Percentiles rank a stretch among this genome's conserved stretches.
phyloP scores from a whole-genome alignment of 352 stramenopile genomes.

The Globisporangium camurandrum region DNA sequence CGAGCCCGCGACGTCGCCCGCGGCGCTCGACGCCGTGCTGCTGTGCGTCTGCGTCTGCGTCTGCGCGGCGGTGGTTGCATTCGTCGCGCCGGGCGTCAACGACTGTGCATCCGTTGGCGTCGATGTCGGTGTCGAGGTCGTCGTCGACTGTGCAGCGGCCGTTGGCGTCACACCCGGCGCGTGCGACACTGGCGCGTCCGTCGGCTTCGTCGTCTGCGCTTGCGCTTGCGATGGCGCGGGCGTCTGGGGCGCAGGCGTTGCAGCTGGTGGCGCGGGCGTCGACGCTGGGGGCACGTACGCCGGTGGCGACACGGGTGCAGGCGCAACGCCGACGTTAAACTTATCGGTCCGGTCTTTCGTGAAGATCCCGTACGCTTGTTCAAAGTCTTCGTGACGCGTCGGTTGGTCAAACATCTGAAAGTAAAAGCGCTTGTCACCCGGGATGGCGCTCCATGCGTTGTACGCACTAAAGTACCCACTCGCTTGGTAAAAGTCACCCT shows the following conservation, averaged over 20 bases:
- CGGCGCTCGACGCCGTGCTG: slow-evolving; percentile 27
- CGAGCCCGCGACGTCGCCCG: slow-evolving; percentile 30
- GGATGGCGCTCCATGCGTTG: slow-evolving; percentile 46
- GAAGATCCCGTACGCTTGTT: slow-evolving; percentile 50
- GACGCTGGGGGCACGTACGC: not conserved
- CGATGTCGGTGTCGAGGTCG: slow-evolving; percentile 10
- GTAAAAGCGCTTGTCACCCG: slow-evolving; percentile 53
- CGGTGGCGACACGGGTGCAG: not conserved
- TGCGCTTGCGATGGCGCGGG: slow-evolving; percentile 9
- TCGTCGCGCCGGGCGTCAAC: not conserved
- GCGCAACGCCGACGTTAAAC: slow-evolving; percentile 24
- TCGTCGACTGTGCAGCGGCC: not conserved
- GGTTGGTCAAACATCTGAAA: slow-evolving; percentile 76
- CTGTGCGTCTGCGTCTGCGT: slow-evolving; percentile 11
- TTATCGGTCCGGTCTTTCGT: slow-evolving; percentile 36
- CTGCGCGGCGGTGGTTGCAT: not conserved
- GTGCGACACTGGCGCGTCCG: not conserved
- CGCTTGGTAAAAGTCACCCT: slow-evolving; percentile 22
- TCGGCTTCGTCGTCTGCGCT: not conserved
- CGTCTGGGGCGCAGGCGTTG: not conserved
- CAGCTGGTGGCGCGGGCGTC: not conserved
- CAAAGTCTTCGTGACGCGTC: slow-evolving; percentile 27
- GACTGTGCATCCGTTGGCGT: slow-evolving; percentile 6
- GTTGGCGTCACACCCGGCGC: slow-evolving; percentile 7
- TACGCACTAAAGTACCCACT: slow-evolving; percentile 52